Percentiles rank a stretch among this genome's conserved stretches.
phyloP scores from a whole-genome alignment of 2,329 filamentous ascomycete genomes.

The Lachnellula subtilissima region DNA sequence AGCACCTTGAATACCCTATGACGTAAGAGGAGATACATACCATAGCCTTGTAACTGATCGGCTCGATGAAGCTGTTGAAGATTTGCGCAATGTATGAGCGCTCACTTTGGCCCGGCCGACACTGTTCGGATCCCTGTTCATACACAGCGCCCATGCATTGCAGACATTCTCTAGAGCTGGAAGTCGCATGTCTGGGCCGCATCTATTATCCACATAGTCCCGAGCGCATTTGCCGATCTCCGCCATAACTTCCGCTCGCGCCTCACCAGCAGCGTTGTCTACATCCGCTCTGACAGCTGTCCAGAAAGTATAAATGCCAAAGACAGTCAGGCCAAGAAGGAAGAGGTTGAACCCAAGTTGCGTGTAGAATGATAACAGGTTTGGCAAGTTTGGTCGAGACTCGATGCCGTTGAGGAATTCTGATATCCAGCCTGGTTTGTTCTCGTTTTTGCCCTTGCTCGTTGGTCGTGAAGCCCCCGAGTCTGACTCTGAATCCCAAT shows the following conservation, averaged over 20 bases:
- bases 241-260: slow-evolving; percentile 62
- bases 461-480: slow-evolving; percentile 33
- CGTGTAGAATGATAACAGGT: slow-evolving; percentile 61
- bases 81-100: slow-evolving; percentile 83
- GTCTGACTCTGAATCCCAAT: slow-evolving; percentile 33
- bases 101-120: slow-evolving; percentile 77
- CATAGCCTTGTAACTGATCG: slow-evolving; percentile 81
- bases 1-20: not conserved
- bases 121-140: slow-evolving; percentile 74
- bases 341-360: slow-evolving; percentile 51
- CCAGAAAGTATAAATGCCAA: slow-evolving; percentile 28
- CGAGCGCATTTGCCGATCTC: slow-evolving; percentile 77
- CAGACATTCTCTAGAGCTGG: slow-evolving; percentile 73
- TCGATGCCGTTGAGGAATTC: slow-evolving; percentile 58
- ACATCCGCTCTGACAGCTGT: slow-evolving; percentile 29
- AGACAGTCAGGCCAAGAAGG: slow-evolving; percentile 41
- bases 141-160: slow-evolving; percentile 78
- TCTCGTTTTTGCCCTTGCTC: slow-evolving; percentile 24
- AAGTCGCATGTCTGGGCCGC: slow-evolving; percentile 58
- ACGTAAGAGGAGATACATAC: slow-evolving; percentile 36
- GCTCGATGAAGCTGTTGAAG: slow-evolving; percentile 87
- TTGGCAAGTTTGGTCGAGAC: slow-evolving; percentile 59
- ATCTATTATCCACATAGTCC: slow-evolving; percentile 72
- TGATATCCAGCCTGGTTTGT: slow-evolving; percentile 36
- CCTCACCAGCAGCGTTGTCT: slow-evolving; percentile 49